Evolutionary conservation across 2,329 filamentous ascomycete genomes (phyloP).

Genomic region (Herpomyces periplanetae): DNA sequence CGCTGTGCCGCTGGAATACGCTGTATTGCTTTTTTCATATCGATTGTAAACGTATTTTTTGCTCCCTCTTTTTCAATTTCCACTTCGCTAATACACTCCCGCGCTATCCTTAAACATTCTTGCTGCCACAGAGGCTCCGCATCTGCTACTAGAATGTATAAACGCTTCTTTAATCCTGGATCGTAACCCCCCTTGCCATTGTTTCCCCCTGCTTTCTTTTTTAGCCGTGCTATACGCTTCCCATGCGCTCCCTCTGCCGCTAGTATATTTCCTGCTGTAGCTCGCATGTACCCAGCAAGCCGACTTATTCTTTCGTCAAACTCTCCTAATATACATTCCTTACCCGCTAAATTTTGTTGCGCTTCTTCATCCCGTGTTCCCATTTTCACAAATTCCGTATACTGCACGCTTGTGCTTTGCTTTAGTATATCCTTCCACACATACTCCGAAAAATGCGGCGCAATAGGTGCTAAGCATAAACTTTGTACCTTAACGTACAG

Average conservation of each 20-base stretch:
- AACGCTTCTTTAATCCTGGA: slow-evolving; percentile 59
- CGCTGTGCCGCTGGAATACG: slow-evolving; percentile 68
- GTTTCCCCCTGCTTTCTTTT: slow-evolving; percentile 25
- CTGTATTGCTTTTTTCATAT: slow-evolving; percentile 94
- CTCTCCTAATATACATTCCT: slow-evolving; percentile 35
- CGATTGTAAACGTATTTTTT: no score
- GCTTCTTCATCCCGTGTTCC: slow-evolving; percentile 1
- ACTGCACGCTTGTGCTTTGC: slow-evolving; percentile 13
- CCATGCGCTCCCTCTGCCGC: slow-evolving; percentile 42
- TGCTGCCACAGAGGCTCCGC: slow-evolving; percentile 67
- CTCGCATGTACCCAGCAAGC: slow-evolving; percentile 31
- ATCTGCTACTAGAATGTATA: slow-evolving; percentile 44
- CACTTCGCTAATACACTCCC: slow-evolving; percentile 28
- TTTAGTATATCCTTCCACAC: slow-evolving; percentile 70
- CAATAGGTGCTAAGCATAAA: slow-evolving; percentile 38
- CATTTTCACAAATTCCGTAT: neutral
- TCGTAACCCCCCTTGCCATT: no score
- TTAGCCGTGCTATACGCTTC: slow-evolving; percentile 79
- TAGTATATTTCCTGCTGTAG: slow-evolving; percentile 34
- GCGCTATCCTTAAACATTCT: slow-evolving; percentile 45
- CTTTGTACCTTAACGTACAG: slow-evolving; percentile 60
- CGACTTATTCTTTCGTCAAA: slow-evolving; percentile 26
- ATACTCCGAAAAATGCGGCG: slow-evolving; percentile 77
- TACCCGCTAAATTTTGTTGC: slow-evolving; percentile 8
- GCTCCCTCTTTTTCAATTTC: slow-evolving; percentile 38